phyloP scores from a whole-genome alignment of 140 eudicot genomes.

The Senecio squalidus region DNA sequence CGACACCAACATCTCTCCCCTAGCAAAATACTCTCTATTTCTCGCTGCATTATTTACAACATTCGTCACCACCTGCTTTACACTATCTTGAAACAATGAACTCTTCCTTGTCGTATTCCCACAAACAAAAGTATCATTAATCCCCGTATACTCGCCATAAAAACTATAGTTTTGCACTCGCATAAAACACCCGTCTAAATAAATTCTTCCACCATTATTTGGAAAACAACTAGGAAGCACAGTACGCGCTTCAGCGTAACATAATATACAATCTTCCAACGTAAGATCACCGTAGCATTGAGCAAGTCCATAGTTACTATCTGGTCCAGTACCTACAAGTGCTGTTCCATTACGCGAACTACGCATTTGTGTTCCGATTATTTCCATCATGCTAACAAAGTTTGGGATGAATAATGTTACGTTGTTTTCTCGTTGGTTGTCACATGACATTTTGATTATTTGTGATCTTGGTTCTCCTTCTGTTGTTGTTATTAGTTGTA shows the following conservation, averaged over 20 bases:
- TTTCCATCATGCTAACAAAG: slow-evolving; percentile 42
- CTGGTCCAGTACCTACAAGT: slow-evolving; percentile 37
- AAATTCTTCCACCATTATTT: slow-evolving; percentile 40
- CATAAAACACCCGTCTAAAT: slow-evolving; percentile 67
- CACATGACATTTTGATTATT: slow-evolving; percentile 35
- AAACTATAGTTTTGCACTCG: slow-evolving; percentile 53
- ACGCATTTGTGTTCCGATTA: slow-evolving; percentile 32
- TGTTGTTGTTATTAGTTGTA: slow-evolving; percentile 9
- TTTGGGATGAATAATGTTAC: slow-evolving; percentile 31
- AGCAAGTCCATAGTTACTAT: slow-evolving; percentile 43
- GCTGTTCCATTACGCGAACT: slow-evolving; percentile 35
- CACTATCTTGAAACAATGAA: slow-evolving; percentile 26
- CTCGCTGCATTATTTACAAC: slow-evolving; percentile 36
- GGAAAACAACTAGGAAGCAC: slow-evolving; percentile 69
- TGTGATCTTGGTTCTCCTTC: slow-evolving; percentile 59
- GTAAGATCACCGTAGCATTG: slow-evolving; percentile 74
- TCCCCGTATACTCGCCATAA: slow-evolving; percentile 33
- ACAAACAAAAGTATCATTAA: slow-evolving; percentile 34
- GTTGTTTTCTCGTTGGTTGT: slow-evolving; percentile 33
- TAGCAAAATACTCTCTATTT: slow-evolving; percentile 15
- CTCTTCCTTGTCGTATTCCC: slow-evolving; percentile 13
- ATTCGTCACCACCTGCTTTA: slow-evolving; percentile 36
- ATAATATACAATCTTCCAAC: slow-evolving; percentile 50
- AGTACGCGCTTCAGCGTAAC: slow-evolving; percentile 61
- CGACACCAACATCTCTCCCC: slow-evolving; percentile 14